Evolutionary conservation across 78 protist genomes (phyloP).

Genomic region (Monosiga brevicollis): DNA sequence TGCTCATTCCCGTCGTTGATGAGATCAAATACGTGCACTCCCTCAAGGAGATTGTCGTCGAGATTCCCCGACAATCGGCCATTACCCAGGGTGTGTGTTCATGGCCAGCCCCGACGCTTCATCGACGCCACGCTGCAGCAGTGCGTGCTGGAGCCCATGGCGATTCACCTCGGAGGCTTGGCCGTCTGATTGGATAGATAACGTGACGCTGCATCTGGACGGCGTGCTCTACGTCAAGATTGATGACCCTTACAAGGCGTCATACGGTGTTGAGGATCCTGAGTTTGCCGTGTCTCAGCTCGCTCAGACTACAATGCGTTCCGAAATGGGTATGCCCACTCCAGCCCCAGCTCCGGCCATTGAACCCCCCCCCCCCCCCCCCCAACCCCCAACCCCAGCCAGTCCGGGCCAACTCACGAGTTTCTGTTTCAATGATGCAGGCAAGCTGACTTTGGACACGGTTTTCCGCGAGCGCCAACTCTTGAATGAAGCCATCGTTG

Average conservation of each 20-base stretch:
- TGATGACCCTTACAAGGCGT: conserved; percentile 29
- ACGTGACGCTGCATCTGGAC: conserved; percentile 53
- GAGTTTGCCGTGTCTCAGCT: conserved; percentile 43
- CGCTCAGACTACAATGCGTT: conserved; percentile 71
- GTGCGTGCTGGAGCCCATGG: neutral
- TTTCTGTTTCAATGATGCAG: too few species aligned
- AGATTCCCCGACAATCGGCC: conserved; percentile 38
- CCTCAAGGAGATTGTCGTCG: conserved; percentile 30
- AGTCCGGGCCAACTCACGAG: too few species aligned
- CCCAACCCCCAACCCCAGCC: too few species aligned
- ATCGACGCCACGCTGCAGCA: neutral
- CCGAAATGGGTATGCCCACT: too few species aligned
- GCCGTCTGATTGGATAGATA: conserved; percentile 19
- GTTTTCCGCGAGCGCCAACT: conserved; percentile 42
- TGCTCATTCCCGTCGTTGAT: conserved; percentile 55
- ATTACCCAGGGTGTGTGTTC: conserved; percentile 29
- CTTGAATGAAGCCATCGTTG: conserved; percentile 49
- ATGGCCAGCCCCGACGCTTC: neutral
- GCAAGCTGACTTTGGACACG: conserved; percentile 52
- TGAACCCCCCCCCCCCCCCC: too few species aligned
- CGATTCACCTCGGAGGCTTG: neutral
- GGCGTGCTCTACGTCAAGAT: conserved; percentile 47
- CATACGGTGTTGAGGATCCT: conserved; percentile 50
- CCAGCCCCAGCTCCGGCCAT: too few species aligned
- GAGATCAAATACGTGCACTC: conserved; percentile 39